Base-by-base conservation (phyloP, 2,329 filamentous ascomycete species). In the Epichloe scottii region DNA sequence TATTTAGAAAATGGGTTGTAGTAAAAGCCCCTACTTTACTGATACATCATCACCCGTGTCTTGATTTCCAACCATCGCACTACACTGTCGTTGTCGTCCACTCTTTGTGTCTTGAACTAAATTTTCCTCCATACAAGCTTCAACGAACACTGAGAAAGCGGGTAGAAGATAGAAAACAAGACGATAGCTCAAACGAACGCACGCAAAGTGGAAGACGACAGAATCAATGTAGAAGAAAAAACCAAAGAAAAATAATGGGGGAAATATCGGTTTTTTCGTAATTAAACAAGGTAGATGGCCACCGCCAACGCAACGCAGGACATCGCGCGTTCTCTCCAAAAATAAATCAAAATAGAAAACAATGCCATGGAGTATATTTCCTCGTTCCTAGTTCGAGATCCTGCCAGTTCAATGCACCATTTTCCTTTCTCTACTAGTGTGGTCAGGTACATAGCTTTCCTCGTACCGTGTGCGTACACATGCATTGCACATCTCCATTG, bases 221-320 rank as follows among this genome's bases (percentile, higher is more conserved):
- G 3, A 10, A 33, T 19, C 41, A 17, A 10, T 23, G 30, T 34
- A 12, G 11, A 14, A 30, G 14, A 10, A 37, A 15, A 26, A 44
- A 15, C 19, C 19, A 51, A 44, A 26, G 30, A 53, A 45, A 41
- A 34, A 44, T 42, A 46, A 19, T 45, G 23, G 23, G 51, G 59
- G 63, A 64, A 62, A 60, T 55, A 40, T 37, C 44, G 37, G 21
- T 55, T 62, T 57, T 64, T 68, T 71, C 68, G 61, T 71, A 68
- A 74, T 75, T 74, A 74, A 73, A 75, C 71, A 75, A 71, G 66
- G 68, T 74, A 73, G 68, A 68, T 70, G 67, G 66, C 66, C 67
- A 64, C 68, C 68, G 60, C 66, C 60, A 51, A 60, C 59, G 60
- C 60, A 52, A 59, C 60, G 54, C 61, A 34, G 12, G 26, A 10